These are phyloP conservation scores for Talaromyces marneffei DNA, from an alignment of 2,329 filamentous ascomycete species.

Conservation along the genomic window DNA sequence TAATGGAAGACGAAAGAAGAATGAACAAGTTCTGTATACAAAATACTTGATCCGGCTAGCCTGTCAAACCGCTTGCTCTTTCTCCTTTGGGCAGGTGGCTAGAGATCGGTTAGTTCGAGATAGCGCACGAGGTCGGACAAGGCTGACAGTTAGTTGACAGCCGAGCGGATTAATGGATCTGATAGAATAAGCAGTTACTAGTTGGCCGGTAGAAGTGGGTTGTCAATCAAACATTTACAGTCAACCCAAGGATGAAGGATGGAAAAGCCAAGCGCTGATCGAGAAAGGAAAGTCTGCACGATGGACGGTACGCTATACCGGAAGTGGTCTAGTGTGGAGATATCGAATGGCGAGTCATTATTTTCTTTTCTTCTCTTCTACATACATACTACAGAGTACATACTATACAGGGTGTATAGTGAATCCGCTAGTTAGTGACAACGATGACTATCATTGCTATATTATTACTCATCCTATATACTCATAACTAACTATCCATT, in stretches of 20 bases:
- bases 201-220: neutral
- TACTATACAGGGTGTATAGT: too few species aligned
- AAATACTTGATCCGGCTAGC: neutral
- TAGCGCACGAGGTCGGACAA: neutral
- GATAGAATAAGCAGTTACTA: neutral
- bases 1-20: neutral
- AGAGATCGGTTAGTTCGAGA: neutral
- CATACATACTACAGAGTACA: neutral
- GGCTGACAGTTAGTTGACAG: neutral
- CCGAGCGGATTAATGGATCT: neutral
- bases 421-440: neutral
- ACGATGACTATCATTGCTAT: neutral
- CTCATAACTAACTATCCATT: neutral
- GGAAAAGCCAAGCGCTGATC: slow-evolving; percentile 4
- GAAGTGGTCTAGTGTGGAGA: neutral
- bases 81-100: slow-evolving; percentile 3
- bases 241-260: neutral
- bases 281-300: slow-evolving; percentile 38
- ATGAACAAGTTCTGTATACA: neutral
- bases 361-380: neutral
- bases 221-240: neutral
- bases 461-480: neutral
- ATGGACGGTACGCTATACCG: slow-evolving; percentile 12
- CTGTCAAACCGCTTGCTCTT: slow-evolving; percentile 1
- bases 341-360: neutral